Conservation (phyloP, 202 grass and related monocot genomes). For the Hordeum pubiflorum region DNA sequence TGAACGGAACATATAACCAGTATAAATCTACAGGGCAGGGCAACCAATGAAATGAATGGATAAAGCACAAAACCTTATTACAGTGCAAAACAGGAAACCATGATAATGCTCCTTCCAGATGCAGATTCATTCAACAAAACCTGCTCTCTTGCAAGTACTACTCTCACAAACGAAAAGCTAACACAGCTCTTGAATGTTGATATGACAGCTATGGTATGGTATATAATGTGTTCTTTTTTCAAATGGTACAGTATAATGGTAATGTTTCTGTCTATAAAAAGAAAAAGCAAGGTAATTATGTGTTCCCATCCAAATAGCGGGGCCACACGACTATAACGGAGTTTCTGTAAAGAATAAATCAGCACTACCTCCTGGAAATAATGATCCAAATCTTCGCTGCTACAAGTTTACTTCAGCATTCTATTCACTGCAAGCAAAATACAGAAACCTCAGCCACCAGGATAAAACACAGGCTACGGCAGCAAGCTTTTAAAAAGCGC, state of each 20-base stretch:
- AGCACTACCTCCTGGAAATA: background rate
- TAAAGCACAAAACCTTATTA: no score
- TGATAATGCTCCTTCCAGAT: background rate
- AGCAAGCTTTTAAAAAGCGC: no score
- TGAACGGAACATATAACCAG: no score
- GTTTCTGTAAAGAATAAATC: conserved; percentile 2
- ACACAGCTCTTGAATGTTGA: background rate
- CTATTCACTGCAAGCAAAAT: conserved; percentile 15
- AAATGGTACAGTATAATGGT: background rate
- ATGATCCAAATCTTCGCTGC: background rate
- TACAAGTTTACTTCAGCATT: background rate
- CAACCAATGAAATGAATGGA: no score
- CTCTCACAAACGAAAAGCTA: background rate
- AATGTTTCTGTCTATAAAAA: background rate
- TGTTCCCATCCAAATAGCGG: conserved; percentile 6
- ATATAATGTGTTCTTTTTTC: background rate
- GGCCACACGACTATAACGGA: background rate
- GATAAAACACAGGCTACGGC: no score
- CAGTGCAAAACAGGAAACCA: no score
- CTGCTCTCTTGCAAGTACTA: background rate
- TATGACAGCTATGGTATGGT: background rate
- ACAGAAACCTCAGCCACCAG: background rate
- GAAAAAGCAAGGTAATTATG: background rate
- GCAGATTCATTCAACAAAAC: background rate
- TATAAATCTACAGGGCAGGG: no score